Evolutionary conservation across 2,329 filamentous ascomycete species (phyloP).

Genomic region (Magnaporthales sp.): DNA sequence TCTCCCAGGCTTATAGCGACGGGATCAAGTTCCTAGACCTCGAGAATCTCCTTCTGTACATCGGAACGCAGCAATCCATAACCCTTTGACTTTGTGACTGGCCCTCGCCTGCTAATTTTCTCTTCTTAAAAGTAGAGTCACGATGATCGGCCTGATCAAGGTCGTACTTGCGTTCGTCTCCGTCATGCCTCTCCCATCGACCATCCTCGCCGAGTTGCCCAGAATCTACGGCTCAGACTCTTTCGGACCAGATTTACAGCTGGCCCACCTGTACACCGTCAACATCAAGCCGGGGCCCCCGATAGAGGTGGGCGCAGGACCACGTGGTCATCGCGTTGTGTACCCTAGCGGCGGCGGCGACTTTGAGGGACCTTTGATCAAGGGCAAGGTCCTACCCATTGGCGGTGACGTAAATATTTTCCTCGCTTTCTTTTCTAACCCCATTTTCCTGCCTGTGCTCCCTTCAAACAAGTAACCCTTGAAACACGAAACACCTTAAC

Average conservation of each 20-base stretch:
- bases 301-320: background rate
- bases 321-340: background rate
- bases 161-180: background rate
- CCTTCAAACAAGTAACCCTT: background rate
- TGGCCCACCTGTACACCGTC: constrained; percentile 3
- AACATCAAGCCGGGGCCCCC: background rate
- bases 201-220: background rate
- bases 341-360: background rate
- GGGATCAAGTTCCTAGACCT: too few species aligned
- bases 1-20: too few species aligned
- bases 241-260: background rate
- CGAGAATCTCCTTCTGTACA: too few species aligned
- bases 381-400: background rate
- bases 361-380: background rate
- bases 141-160: background rate
- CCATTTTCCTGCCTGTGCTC: background rate
- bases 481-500: background rate
- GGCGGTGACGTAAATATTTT: background rate
- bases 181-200: background rate
- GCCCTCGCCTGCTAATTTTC: background rate
- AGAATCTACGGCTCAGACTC: background rate
- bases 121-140: background rate
- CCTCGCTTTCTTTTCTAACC: background rate
- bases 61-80: background rate
- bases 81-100: background rate